phyloP scores from a whole-genome alignment of 1,284 basidiomycete species.

The Ceratobasidium papillatum region DNA sequence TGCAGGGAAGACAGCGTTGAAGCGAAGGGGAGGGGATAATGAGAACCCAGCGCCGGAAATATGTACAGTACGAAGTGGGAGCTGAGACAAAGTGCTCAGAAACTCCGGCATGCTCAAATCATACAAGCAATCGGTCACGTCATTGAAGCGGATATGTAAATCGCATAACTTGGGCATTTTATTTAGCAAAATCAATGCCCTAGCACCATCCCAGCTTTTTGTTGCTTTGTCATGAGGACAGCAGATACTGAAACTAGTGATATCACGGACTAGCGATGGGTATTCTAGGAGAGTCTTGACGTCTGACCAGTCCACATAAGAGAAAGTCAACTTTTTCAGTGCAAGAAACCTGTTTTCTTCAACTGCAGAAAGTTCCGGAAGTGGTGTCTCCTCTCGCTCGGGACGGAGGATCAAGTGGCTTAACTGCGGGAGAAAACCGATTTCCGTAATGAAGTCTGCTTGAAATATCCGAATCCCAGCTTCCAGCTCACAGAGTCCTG shows the following conservation, averaged over 20 bases:
- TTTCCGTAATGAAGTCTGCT: no score
- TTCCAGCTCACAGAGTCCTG: no score
- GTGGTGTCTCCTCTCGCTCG: background rate
- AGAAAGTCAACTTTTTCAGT: background rate
- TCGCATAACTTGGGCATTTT: background rate
- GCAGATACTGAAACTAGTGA: background rate
- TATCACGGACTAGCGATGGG: background rate
- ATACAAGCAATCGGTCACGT: background rate
- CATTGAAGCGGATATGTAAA: background rate
- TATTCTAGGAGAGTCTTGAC: background rate
- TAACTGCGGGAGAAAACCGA: background rate
- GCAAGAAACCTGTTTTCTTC: background rate
- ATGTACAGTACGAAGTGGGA: background rate
- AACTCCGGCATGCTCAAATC: background rate
- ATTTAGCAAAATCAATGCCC: background rate
- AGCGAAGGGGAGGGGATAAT: background rate
- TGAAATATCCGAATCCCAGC: no score
- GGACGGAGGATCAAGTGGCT: background rate
- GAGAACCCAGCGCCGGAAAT: background rate
- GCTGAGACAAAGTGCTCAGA: background rate
- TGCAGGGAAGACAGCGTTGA: background rate
- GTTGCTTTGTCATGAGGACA: background rate
- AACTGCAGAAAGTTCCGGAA: background rate
- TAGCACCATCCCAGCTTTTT: background rate
- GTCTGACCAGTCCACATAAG: background rate